Evolutionary conservation across 352 stramenopile genomes (phyloP), one percentile per base, ranked within the genome.

Genomic region (Globisporangium rhizosaccharum): DNA sequence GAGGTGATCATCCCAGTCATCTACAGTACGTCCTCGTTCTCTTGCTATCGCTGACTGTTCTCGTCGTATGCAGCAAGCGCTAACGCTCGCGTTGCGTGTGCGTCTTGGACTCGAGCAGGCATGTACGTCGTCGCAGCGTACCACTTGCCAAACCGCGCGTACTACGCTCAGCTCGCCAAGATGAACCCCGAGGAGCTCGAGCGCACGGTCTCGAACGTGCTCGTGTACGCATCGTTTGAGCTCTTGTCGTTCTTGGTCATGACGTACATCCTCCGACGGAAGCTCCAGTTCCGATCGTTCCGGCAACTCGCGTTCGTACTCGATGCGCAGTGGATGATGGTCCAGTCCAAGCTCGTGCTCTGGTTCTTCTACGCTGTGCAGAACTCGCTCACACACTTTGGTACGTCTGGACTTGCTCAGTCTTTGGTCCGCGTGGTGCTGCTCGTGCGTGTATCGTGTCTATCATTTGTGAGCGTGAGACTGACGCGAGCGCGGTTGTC

Each of bases 351-450:
- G 48, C 20, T 84, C 18, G 57, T 84, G 9, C 28, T 84, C 12
- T 84, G 72, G 75, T 65, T 76, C n/a, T 57, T 72, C 17, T 73
- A 70, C 50, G 65, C 65, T 2, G 65, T 79, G 1, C 74, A 80
- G 44, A 71, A 61, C 36, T 68, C 66, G 20, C 53, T 80, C 3
- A 51, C 68, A 6, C 71, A 79, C 50, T 51, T 66, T 17, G 68
- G 64, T 69, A 59, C 26, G n/a, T n/a, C n/a, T n/a, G n/a, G n/a
- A n/a, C n/a, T n/a, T n/a, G n/a, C n/a, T n/a, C n/a, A n/a, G n/a
- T n/a, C n/a, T n/a, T n/a, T n/a, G n/a, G 58, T 45, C 28, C 50
- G 7, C 2, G 30, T 36, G 30, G 30, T n/a, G n/a, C 30, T 36
- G 30, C 8, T 36, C 30, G 30, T 23, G 4, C 23, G 12, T 18